phyloP scores from a whole-genome alignment of 73 alveolate genomes.

The Paramecium tetraurelia region DNA sequence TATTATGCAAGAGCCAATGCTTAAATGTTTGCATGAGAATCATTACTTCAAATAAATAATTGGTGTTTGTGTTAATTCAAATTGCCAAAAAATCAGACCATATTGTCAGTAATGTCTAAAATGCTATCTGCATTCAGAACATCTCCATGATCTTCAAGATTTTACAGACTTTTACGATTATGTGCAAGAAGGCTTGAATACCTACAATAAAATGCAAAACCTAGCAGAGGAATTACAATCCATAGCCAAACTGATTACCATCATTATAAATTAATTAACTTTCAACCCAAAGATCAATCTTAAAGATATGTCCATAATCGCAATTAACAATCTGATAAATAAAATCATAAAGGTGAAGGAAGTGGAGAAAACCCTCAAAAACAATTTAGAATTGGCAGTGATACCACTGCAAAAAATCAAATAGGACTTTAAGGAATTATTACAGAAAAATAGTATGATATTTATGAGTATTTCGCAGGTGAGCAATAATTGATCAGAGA shows the following conservation, averaged over 20 bases:
- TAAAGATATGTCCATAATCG: background rate
- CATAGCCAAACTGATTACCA: background rate
- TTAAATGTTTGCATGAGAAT: background rate
- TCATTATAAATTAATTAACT: background rate
- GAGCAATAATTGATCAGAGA: background rate
- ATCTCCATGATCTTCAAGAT: conserved; percentile 3
- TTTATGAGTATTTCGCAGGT: background rate
- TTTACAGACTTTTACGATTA: conserved; percentile 1
- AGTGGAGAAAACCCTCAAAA: background rate
- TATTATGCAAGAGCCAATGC: conserved; percentile 2
- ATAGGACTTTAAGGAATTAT: background rate
- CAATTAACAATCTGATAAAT: background rate
- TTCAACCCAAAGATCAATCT: background rate
- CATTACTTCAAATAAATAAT: background rate
- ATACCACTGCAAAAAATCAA: background rate
- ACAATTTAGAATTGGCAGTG: background rate
- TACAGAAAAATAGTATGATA: background rate
- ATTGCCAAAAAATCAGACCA: background rate
- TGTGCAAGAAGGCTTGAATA: background rate
- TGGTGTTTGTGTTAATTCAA: background rate
- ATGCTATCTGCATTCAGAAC: background rate
- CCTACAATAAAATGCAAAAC: background rate
- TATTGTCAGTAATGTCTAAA: background rate
- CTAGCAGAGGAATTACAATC: background rate
- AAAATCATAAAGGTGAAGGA: background rate